phyloP scores from a whole-genome alignment of 495 filamentous ascomycete species.

The Filosporella fistucella region DNA sequence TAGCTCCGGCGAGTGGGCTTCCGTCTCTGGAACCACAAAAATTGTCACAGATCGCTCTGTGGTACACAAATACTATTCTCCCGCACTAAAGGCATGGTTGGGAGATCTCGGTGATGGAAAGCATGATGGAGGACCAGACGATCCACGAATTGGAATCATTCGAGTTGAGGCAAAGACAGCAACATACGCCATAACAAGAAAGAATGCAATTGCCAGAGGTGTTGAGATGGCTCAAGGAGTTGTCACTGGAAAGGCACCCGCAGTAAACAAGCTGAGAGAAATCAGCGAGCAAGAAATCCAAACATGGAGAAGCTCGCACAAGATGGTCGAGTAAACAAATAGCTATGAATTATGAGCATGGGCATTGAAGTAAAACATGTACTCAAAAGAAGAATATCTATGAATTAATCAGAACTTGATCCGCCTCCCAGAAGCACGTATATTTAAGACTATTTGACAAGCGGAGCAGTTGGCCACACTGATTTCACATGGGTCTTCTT shows the following conservation, averaged over 20 bases:
- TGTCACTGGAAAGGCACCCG: slow-evolving; percentile 64
- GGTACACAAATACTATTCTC: slow-evolving; percentile 75
- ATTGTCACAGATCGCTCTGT: slow-evolving; percentile 63
- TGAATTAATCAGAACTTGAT: no score
- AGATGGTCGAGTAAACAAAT: slow-evolving; percentile 34
- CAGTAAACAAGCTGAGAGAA: slow-evolving; percentile 76
- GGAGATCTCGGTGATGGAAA: slow-evolving; percentile 86
- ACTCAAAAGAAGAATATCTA: no score
- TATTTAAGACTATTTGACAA: no score
- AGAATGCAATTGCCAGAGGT: slow-evolving; percentile 51
- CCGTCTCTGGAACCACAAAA: slow-evolving; percentile 65
- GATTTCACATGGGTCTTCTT: no score
- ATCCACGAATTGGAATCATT: slow-evolving; percentile 75
- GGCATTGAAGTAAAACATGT: no score
- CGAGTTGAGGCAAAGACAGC: slow-evolving; percentile 57
- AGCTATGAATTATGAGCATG: no score
- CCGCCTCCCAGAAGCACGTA: no score
- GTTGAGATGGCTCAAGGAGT: slow-evolving; percentile 73
- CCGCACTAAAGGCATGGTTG: slow-evolving; percentile 77
- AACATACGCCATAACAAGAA: slow-evolving; percentile 53
- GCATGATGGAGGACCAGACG: slow-evolving; percentile 76
- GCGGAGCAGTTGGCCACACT: no score
- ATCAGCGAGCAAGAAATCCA: slow-evolving; percentile 63
- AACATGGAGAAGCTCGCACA: slow-evolving; percentile 36
- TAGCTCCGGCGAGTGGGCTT: slow-evolving; percentile 67